A percentile compares a stretch with the other conserved stretches of the same genome.
These are phyloP conservation scores for Rhodotorula graminis DNA, from an alignment of 768 basidiomycete species.

Conservation along the genomic window DNA sequence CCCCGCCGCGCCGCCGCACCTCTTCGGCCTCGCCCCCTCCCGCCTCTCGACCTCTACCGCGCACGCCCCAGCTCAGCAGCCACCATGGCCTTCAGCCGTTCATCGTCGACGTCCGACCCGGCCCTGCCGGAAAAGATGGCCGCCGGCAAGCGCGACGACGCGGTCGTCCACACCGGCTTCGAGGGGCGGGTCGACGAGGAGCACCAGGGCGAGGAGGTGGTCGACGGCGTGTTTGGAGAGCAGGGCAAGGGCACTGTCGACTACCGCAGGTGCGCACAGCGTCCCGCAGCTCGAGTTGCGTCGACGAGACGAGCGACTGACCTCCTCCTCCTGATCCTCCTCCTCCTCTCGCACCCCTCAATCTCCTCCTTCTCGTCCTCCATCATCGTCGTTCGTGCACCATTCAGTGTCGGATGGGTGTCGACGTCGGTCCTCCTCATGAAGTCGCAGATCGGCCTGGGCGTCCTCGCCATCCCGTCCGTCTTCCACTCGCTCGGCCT, in stretches of 20 bases:
- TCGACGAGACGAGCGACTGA: too few relatives aligned
- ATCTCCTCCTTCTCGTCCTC: background rate
- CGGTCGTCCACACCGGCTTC: constrained; percentile 8
- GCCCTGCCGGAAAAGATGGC: background rate
- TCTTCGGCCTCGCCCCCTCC: background rate
- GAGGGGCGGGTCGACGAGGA: constrained; percentile 13
- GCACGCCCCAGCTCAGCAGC: background rate
- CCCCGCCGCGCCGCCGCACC: background rate
- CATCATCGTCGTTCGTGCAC: too few relatives aligned
- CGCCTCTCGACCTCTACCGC: too few relatives aligned
- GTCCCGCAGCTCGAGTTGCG: too few relatives aligned
- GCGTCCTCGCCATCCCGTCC: constrained; percentile 26
- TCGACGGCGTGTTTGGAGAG: constrained; percentile 32
- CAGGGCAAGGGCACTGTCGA: constrained; percentile 16
- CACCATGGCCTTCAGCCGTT: constrained; percentile 1
- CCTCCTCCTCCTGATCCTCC: too few relatives aligned
- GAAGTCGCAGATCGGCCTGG: constrained; percentile 25
- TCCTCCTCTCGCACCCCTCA: background rate
- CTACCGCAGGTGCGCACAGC: constrained; percentile 11
- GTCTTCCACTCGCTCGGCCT: constrained; percentile 29
- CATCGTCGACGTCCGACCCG: background rate
- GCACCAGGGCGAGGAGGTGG: background rate
- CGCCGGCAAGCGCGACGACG: background rate
- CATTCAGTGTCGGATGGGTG: constrained; percentile 28
- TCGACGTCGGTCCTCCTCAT: constrained; percentile 18